phyloP scores from a whole-genome alignment of 2,329 filamentous ascomycete genomes.

The Grosmannia serpens region DNA sequence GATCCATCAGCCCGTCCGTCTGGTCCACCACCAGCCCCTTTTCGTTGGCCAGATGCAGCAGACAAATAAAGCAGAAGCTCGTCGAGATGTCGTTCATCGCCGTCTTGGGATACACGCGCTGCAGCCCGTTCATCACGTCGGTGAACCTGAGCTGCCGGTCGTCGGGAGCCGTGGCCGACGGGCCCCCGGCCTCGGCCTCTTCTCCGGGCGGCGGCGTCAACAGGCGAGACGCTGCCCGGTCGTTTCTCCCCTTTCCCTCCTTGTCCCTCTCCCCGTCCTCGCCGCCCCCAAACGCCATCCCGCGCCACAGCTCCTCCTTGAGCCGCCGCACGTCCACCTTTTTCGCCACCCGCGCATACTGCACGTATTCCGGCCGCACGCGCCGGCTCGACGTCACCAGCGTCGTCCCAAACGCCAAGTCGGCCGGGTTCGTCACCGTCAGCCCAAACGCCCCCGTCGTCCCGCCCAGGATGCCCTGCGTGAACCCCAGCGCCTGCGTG shows the following conservation, averaged over 20 bases:
- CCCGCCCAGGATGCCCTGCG: slow-evolving; percentile 31
- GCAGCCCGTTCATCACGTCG: slow-evolving; percentile 78
- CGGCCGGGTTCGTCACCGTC: slow-evolving; percentile 30
- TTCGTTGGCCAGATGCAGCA: slow-evolving; percentile 86
- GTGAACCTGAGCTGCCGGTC: slow-evolving; percentile 69
- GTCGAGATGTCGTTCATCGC: slow-evolving; percentile 92
- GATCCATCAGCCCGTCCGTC: slow-evolving; percentile 43
- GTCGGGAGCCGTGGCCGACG: too few relatives aligned
- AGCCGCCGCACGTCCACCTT: slow-evolving; percentile 58
- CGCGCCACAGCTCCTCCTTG: slow-evolving; percentile 61
- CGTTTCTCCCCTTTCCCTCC: background rate
- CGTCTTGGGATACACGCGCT: slow-evolving; percentile 73
- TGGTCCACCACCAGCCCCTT: slow-evolving; percentile 72
- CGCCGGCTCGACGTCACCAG: slow-evolving; percentile 54
- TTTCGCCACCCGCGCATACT: slow-evolving; percentile 59
- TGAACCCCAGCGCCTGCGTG: slow-evolving; percentile 17
- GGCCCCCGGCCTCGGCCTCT: background rate
- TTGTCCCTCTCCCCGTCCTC: slow-evolving; percentile 32
- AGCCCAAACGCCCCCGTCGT: slow-evolving; percentile 28
- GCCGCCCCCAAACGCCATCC: slow-evolving; percentile 38
- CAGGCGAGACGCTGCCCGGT: slow-evolving; percentile 3
- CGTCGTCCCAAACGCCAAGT: slow-evolving; percentile 50
- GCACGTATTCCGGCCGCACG: slow-evolving; percentile 55
- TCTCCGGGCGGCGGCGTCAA: slow-evolving; percentile 11
- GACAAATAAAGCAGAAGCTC: slow-evolving; percentile 82